phyloP scores from a whole-genome alignment of 371 early-diverging fungal species.

The Mortierella sp. region DNA sequence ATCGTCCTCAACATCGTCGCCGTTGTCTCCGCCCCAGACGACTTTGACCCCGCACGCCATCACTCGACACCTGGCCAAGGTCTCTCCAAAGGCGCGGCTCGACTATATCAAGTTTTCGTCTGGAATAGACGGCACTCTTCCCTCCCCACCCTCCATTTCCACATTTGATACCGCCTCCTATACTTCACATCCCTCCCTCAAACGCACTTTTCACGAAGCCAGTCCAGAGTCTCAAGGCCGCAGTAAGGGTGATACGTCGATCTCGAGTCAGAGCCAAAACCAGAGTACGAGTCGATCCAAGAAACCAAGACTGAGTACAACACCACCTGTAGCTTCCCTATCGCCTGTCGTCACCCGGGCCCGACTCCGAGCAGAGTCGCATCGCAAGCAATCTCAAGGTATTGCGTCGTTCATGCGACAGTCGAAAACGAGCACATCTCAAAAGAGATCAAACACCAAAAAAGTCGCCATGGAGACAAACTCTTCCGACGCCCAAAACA shows the following conservation, averaged over 20 bases:
- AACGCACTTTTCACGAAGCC: slow-evolving; percentile 23
- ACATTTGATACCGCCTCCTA: slow-evolving; percentile 3
- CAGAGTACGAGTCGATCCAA: slow-evolving; percentile 12
- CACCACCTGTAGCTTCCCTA: slow-evolving; percentile 3
- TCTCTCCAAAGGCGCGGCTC: slow-evolving; percentile 35
- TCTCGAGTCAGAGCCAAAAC: slow-evolving; percentile 1
- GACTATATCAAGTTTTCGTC: slow-evolving; percentile 41
- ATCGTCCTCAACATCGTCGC: slow-evolving; percentile 6
- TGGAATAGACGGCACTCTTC: slow-evolving; percentile 39
- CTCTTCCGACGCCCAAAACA: slow-evolving; percentile 4
- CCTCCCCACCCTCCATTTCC: slow-evolving; percentile 8
- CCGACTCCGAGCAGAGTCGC: slow-evolving; percentile 19
- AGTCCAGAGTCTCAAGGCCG: slow-evolving; percentile 3
- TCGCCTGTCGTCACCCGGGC: slow-evolving; percentile 23
- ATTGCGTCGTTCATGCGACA: slow-evolving; percentile 42
- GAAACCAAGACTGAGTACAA: slow-evolving; percentile 17
- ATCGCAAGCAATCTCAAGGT: slow-evolving; percentile 18
- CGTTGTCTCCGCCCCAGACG: slow-evolving; percentile 9
- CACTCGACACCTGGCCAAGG: slow-evolving; percentile 44
- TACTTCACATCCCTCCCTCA: slow-evolving; percentile 9
- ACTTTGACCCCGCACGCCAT: slow-evolving; percentile 38
- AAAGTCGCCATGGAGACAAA: slow-evolving; percentile 6
- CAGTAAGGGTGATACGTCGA: neutral
- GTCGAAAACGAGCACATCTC: slow-evolving; percentile 52
- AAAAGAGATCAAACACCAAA: slow-evolving; percentile 40